Conservation (phyloP, 345 rosid species). For the Gossypium bickii region DNA sequence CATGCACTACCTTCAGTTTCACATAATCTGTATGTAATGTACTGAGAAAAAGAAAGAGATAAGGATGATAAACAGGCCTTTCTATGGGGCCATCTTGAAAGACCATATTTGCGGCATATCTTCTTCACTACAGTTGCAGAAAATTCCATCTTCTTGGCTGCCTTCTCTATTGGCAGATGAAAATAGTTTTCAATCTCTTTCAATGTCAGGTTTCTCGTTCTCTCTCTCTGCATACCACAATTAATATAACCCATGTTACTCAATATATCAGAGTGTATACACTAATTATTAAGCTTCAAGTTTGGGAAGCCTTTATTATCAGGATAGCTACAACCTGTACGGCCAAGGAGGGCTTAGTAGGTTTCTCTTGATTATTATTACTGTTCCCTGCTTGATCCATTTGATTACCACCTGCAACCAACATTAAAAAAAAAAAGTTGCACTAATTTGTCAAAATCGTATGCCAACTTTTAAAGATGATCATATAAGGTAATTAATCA, state of each 20-base stretch:
- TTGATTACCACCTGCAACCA: constrained; percentile 14
- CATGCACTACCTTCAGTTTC: not conserved
- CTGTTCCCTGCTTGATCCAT: constrained; percentile 19
- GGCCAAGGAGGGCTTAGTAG: constrained; percentile 27
- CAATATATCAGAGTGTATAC: not conserved
- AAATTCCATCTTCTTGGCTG: constrained; percentile 36
- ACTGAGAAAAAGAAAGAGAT: not conserved
- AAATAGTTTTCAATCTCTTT: constrained; percentile 34
- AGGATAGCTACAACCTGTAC: constrained; percentile 32
- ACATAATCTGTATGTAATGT: not conserved
- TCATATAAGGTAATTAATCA: not conserved
- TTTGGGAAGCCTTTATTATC: not conserved
- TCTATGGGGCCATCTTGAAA: constrained; percentile 57
- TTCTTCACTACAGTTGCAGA: constrained; percentile 65
- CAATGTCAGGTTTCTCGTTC: constrained; percentile 42
- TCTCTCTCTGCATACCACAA: constrained; percentile 46
- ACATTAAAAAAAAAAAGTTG: not conserved
- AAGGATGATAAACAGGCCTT: constrained; percentile 29
- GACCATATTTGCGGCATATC: constrained; percentile 44
- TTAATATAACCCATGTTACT: not conserved
- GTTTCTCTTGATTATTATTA: constrained; percentile 17
- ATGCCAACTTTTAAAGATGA: not conserved
- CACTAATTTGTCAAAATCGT: not conserved
- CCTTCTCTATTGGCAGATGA: constrained; percentile 52
- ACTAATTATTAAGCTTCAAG: not conserved